These are phyloP conservation scores for Mortierella sp. DNA, from an alignment of 371 early-diverging fungal genomes.

Conservation along the genomic window DNA sequence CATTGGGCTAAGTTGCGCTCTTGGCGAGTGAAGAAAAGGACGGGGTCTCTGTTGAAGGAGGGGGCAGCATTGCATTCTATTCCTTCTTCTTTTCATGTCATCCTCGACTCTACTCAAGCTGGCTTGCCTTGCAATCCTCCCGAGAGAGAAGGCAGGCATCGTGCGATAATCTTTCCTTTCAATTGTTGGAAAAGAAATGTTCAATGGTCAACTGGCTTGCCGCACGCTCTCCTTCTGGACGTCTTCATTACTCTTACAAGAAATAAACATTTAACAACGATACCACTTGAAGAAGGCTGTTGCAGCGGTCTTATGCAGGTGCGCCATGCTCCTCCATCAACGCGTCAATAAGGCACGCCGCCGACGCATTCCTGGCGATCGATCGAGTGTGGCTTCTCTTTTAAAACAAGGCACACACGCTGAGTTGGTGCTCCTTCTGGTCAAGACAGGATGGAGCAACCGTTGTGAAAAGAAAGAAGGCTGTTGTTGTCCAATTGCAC, in stretches of 20 bases:
- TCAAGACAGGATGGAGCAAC: too few species aligned
- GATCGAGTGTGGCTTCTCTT: background rate
- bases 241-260: too few species aligned
- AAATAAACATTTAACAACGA: too few species aligned
- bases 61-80: too few species aligned
- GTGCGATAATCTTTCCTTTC: too few species aligned
- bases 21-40: background rate
- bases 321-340: background rate
- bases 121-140: too few species aligned
- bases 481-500: too few species aligned
- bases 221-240: background rate
- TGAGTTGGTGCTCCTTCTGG: background rate
- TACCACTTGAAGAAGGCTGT: background rate
- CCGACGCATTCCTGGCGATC: background rate
- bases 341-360: background rate
- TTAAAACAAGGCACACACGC: background rate
- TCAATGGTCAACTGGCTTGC: background rate
- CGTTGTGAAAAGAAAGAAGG: too few species aligned
- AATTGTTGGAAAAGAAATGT: too few species aligned
- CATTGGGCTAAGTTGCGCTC: background rate
- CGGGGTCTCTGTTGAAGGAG: background rate
- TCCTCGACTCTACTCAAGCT: too few species aligned
- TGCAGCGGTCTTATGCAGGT: background rate
- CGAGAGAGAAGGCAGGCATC: too few species aligned
- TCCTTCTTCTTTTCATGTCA: too few species aligned